These are phyloP conservation scores for Phlebiopsis gigantea DNA, from an alignment of 768 basidiomycete species.

Conservation along the genomic window DNA sequence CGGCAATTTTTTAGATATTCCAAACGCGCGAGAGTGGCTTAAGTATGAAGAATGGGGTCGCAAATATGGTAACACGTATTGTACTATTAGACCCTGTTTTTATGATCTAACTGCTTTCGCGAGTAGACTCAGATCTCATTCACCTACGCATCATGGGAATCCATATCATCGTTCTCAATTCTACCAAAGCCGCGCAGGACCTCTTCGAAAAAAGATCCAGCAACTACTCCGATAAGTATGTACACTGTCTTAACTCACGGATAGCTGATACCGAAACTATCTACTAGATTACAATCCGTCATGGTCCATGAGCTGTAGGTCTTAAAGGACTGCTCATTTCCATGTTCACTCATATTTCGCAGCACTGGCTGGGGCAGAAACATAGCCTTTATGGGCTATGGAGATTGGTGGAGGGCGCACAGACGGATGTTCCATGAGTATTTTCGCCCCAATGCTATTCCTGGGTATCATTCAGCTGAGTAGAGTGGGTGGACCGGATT, in stretches of 20 bases:
- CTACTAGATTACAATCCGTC: background rate
- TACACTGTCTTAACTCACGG: background rate
- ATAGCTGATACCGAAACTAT: background rate
- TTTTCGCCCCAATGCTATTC: background rate
- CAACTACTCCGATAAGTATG: conserved; percentile 17
- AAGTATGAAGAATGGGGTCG: conserved; percentile 15
- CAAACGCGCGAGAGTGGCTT: conserved; percentile 10
- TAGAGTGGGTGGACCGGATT: no score
- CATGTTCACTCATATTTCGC: background rate
- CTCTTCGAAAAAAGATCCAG: conserved; percentile 22
- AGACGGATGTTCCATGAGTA: conserved; percentile 11
- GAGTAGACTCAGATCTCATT: conserved; percentile 1
- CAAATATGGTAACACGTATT: conserved; percentile 4
- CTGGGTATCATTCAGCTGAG: background rate
- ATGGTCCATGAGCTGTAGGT: background rate
- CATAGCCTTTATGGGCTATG: conserved; percentile 9
- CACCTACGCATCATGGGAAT: conserved; percentile 19
- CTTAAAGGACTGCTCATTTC: background rate
- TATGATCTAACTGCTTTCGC: background rate
- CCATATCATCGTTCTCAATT: conserved; percentile 21
- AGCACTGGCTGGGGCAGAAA: conserved; percentile 4
- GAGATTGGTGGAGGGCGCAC: conserved; percentile 3
- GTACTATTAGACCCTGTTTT: background rate
- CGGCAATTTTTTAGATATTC: conserved; percentile 19
- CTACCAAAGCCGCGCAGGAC: conserved; percentile 16